Conservation (phyloP, 305 asterid species). For the Salvia sclarea region DNA sequence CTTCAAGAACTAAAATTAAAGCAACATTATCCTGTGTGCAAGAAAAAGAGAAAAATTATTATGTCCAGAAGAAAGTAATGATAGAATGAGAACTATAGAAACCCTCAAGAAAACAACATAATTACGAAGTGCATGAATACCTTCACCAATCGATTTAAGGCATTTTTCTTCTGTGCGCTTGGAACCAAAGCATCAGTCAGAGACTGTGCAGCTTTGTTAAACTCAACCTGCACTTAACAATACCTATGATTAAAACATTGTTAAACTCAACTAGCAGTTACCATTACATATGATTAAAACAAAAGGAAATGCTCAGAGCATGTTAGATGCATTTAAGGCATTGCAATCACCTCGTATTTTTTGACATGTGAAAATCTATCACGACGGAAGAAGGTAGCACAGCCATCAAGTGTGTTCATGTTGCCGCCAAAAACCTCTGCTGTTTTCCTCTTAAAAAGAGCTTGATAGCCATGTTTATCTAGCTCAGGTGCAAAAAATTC, state of each 20-base stretch:
- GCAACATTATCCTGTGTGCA: conserved; percentile 81
- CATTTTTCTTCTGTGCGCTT: conserved; percentile 78
- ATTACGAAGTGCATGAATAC: conserved; percentile 37
- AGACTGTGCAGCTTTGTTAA: conserved; percentile 97
- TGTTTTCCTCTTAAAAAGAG: conserved; percentile 74
- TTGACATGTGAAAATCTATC: conserved; percentile 94
- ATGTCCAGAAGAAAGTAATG: neutral
- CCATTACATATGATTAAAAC: conserved; percentile 11
- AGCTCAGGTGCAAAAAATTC: conserved; percentile 91
- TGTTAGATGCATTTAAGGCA: conserved; percentile 3
- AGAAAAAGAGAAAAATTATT: conserved; percentile 17
- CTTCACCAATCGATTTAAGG: conserved; percentile 85
- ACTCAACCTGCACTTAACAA: conserved; percentile 70
- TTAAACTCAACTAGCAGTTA: conserved; percentile 75
- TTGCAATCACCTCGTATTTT: conserved; percentile 74
- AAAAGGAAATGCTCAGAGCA: conserved; percentile 8
- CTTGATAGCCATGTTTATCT: conserved; percentile 94
- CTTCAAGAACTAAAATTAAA: conserved; percentile 84
- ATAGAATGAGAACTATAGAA: conserved; percentile 3
- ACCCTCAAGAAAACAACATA: conserved; percentile 10
- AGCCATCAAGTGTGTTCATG: conserved; percentile 64
- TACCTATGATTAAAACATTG: conserved; percentile 34
- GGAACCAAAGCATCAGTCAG: conserved; percentile 89
- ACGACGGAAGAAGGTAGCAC: conserved; percentile 96
- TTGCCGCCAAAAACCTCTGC: conserved; percentile 78